Evolutionary conservation across 768 basidiomycete genomes (phyloP).

Genomic region (Nidularia pulvinata): DNA sequence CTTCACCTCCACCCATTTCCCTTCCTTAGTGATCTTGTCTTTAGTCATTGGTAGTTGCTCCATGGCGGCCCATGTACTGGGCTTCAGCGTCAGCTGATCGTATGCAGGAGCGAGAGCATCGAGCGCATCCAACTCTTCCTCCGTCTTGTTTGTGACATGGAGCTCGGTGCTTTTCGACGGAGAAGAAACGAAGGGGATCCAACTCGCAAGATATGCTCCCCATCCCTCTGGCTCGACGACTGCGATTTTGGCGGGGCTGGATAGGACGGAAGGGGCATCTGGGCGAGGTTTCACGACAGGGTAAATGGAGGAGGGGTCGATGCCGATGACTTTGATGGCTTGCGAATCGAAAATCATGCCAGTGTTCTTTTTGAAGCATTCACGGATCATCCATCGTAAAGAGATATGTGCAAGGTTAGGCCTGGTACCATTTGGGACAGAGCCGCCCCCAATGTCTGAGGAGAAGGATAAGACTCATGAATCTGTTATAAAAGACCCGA

Average conservation of each 20-base stretch:
- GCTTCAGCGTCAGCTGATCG: slow-evolving; percentile 32
- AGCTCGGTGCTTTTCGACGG: not conserved
- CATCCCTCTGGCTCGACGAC: not conserved
- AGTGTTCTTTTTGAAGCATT: slow-evolving; percentile 36
- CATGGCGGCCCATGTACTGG: slow-evolving; percentile 1
- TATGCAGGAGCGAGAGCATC: slow-evolving; percentile 36
- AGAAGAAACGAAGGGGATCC: not conserved
- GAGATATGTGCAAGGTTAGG: slow-evolving; percentile 53
- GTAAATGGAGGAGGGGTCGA: not conserved
- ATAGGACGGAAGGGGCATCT: not conserved
- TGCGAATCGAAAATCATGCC: slow-evolving; percentile 40
- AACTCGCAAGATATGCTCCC: not conserved
- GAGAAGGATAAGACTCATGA: too few species aligned
- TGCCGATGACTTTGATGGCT: not conserved
- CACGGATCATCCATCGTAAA: slow-evolving; percentile 58
- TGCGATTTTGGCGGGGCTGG: not conserved
- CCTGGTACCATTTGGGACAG: slow-evolving; percentile 21
- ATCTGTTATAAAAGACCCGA: not conserved
- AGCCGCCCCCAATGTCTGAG: slow-evolving; percentile 47
- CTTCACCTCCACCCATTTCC: too few species aligned
- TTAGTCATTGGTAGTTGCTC: not conserved
- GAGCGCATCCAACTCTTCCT: slow-evolving; percentile 37
- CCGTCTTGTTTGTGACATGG: slow-evolving; percentile 20
- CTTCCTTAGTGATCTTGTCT: too few species aligned
- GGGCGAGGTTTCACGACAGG: not conserved